Base-by-base conservation (phyloP, 139 green algal genomes). In the Eudorina sp. region DNA sequence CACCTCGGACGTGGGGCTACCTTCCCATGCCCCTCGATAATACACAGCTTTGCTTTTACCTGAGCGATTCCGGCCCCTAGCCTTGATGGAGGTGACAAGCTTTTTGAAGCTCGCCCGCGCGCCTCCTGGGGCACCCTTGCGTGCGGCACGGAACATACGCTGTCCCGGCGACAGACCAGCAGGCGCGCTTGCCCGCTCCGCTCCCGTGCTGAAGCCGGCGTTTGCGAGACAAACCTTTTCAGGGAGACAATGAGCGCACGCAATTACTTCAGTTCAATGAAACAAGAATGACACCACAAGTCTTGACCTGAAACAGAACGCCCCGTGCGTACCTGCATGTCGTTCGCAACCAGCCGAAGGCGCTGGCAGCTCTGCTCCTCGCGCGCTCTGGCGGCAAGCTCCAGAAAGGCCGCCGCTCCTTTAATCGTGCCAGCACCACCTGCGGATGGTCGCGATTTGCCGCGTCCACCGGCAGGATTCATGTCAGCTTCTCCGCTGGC, bases 261-360 rank as follows among this genome's bases (percentile, higher is more conserved):
- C n/a, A n/a, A n/a, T n/a, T n/a, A n/a, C n/a, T n/a, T n/a, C n/a
- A 72, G 6, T 29, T 31, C 38, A 69, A 69, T 34, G n/a, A 69
- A 69, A 31, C 58, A 69, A 36, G 58, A n/a, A n/a, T n/a, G n/a
- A n/a, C n/a, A n/a, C n/a, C n/a, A n/a, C n/a, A n/a, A n/a, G n/a
- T n/a, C n/a, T n/a, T n/a, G n/a, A n/a, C n/a, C n/a, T n/a, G n/a
- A n/a, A n/a, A n/a, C n/a, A n/a, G n/a, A n/a, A n/a, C n/a, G n/a
- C n/a, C n/a, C n/a, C n/a, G 23, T n/a, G 55, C 66, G 9, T 25
- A 86, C 80, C 80, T 86, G 60, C 41, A 86, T 55, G 4, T 86
- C 80, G 1, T 13, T 27, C 3, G 80, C 80, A 25, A 86, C 14
- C 23, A 74, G 21, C 9, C 21, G 41, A 36, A 86, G 62, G 1